These are phyloP conservation scores for Alternaria gansuensis DNA, from an alignment of 2,329 filamentous ascomycete species.

Conservation along the genomic window DNA sequence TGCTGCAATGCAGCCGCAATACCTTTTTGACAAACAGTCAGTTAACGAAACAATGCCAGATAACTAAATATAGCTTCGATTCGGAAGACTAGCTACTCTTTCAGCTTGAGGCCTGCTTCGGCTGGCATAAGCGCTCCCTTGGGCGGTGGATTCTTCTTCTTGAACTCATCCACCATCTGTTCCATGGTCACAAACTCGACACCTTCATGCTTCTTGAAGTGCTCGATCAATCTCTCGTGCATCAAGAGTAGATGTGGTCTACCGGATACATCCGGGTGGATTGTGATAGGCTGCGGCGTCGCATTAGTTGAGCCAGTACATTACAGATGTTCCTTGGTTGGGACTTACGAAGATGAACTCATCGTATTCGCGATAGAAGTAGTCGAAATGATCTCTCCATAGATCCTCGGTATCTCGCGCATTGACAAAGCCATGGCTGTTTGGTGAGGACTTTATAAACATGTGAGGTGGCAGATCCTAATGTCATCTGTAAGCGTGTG, in stretches of 20 bases:
- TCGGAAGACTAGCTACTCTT: constrained; percentile 26
- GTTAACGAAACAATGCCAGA: background rate
- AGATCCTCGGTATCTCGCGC: constrained; percentile 68
- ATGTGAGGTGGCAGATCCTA: constrained; percentile 67
- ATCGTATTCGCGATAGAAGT: constrained; percentile 79
- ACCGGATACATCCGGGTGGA: constrained; percentile 72
- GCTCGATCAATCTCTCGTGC: constrained; percentile 75
- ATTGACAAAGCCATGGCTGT: constrained; percentile 68
- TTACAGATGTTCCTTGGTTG: constrained; percentile 55
- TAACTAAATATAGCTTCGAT: background rate
- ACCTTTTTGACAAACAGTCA: background rate
- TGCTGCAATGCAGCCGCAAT: background rate
- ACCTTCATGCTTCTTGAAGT: constrained; percentile 70
- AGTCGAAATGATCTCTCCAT: constrained; percentile 73
- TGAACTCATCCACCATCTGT: constrained; percentile 76
- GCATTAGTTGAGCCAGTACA: constrained; percentile 4
- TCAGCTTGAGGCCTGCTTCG: constrained; percentile 62
- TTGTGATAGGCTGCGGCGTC: constrained; percentile 67
- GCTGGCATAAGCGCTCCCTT: constrained; percentile 69
- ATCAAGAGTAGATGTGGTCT: constrained; percentile 75
- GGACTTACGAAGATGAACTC: constrained; percentile 70
- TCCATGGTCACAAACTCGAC: constrained; percentile 75
- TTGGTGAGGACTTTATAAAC: constrained; percentile 72
- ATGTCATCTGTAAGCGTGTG: constrained; percentile 43
- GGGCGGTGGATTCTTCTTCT: constrained; percentile 67